Conservation (phyloP, 768 basidiomycete genomes). For the Collybiopsis luxurians region DNA sequence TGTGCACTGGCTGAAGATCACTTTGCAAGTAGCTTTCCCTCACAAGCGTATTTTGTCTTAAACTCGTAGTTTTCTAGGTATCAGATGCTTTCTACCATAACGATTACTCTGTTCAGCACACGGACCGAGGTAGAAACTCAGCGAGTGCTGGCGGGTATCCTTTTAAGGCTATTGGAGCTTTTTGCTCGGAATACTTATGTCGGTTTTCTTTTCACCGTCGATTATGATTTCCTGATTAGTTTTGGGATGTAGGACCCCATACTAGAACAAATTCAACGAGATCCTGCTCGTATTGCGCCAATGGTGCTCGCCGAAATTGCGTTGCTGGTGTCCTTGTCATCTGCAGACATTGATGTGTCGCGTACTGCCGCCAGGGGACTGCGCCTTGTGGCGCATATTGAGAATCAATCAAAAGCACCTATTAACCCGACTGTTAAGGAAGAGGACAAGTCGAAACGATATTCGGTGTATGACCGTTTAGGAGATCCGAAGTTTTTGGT, state of each 20-base stretch:
- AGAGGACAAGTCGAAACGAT: too few relatives aligned
- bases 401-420: too few relatives aligned
- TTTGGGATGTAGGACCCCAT: conserved; percentile 7
- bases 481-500: conserved; percentile 72
- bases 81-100: conserved; percentile 43
- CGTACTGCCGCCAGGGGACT: conserved; percentile 67
- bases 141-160: conserved; percentile 65
- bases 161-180: conserved; percentile 56
- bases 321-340: conserved; percentile 68
- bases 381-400: conserved; percentile 37
- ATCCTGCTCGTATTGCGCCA: conserved; percentile 53
- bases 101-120: conserved; percentile 55
- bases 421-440: too few relatives aligned
- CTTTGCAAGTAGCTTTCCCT: background rate
- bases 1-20: conserved; percentile 26
- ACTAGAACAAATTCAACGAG: conserved; percentile 44
- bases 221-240: background rate
- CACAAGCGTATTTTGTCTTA: background rate
- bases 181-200: conserved; percentile 48
- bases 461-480: conserved; percentile 46
- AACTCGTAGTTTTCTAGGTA: background rate
- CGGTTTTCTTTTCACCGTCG: background rate
- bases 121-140: conserved; percentile 61
- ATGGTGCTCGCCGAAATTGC: conserved; percentile 72
- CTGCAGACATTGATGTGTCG: conserved; percentile 66